These are phyloP conservation scores for Melanogaster broomeanus DNA, from an alignment of 768 basidiomycete species.

Conservation along the genomic window DNA sequence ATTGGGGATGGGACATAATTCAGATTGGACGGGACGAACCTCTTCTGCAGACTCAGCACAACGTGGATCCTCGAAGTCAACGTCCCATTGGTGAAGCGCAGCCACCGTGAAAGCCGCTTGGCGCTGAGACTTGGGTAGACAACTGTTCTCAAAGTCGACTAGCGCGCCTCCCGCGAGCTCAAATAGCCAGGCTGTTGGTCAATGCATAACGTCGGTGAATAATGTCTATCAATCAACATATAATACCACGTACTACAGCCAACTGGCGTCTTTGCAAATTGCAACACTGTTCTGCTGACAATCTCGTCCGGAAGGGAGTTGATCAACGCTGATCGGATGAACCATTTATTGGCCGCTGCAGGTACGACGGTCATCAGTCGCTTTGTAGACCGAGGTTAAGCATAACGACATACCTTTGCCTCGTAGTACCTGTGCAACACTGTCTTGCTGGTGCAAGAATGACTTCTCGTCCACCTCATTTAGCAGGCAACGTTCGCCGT, in stretches of 20 bases:
- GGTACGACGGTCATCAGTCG: not conserved
- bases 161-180: slow-evolving; percentile 87
- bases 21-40: slow-evolving; percentile 41
- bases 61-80: slow-evolving; percentile 76
- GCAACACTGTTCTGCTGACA: slow-evolving; percentile 77
- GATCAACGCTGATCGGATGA: slow-evolving; percentile 84
- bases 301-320: slow-evolving; percentile 85
- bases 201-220: not conserved
- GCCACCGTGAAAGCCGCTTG: slow-evolving; percentile 84
- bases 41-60: slow-evolving; percentile 84
- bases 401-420: slow-evolving; percentile 61
- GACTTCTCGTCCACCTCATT: slow-evolving; percentile 92
- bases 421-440: slow-evolving; percentile 85
- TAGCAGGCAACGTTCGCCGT: slow-evolving; percentile 80
- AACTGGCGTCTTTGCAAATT: slow-evolving; percentile 82
- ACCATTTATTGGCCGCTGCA: slow-evolving; percentile 84
- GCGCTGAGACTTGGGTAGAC: slow-evolving; percentile 76
- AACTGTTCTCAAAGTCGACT: slow-evolving; percentile 68
- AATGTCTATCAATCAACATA: not conserved
- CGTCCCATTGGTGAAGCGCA: slow-evolving; percentile 92
- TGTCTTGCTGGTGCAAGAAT: slow-evolving; percentile 88
- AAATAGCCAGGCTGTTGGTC: slow-evolving; percentile 81
- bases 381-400: not conserved
- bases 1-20: not conserved
- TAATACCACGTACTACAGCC: slow-evolving; percentile 76